Conservation (phyloP, 768 basidiomycete genomes). For the Naganishia vaughanmartiniae region DNA sequence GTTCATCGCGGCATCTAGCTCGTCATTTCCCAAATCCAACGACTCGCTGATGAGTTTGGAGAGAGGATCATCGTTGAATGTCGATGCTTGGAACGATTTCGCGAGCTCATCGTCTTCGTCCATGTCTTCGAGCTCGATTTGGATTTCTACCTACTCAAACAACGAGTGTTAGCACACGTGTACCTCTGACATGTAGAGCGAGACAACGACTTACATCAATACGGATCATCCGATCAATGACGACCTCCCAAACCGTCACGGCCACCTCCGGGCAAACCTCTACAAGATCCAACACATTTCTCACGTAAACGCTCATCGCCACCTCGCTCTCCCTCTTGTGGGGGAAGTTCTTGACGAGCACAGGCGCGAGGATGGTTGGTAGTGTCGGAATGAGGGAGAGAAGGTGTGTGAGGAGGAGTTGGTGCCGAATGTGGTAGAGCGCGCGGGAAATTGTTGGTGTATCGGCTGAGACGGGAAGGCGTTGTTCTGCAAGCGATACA, state of each 20-base stretch:
- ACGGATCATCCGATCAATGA: slow-evolving; percentile 89
- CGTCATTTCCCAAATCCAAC: slow-evolving; percentile 38
- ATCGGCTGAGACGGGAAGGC: slow-evolving; percentile 40
- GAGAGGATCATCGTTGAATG: slow-evolving; percentile 72
- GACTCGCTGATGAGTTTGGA: slow-evolving; percentile 55
- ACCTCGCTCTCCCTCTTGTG: slow-evolving; percentile 83
- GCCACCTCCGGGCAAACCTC: slow-evolving; percentile 81
- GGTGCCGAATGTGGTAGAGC: slow-evolving; percentile 78
- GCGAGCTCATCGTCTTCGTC: slow-evolving; percentile 58
- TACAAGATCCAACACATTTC: slow-evolving; percentile 77
- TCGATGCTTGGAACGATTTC: slow-evolving; percentile 30
- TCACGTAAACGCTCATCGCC: slow-evolving; percentile 81
- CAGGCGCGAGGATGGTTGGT: slow-evolving; percentile 77
- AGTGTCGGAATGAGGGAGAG: slow-evolving; percentile 87
- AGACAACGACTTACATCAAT: slow-evolving; percentile 71
- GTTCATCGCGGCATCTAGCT: slow-evolving; percentile 60
- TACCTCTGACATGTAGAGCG: neutral
- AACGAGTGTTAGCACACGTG: neutral
- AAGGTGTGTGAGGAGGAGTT: slow-evolving; percentile 80
- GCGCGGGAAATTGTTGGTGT: slow-evolving; percentile 69
- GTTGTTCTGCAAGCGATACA: slow-evolving; percentile 29
- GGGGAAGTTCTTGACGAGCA: slow-evolving; percentile 81
- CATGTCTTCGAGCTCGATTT: slow-evolving; percentile 88
- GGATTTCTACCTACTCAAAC: slow-evolving; percentile 77
- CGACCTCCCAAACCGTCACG: slow-evolving; percentile 77